These are phyloP conservation scores for Quercus phellos DNA, from an alignment of 331 rosid genomes.

Conservation along the genomic window DNA sequence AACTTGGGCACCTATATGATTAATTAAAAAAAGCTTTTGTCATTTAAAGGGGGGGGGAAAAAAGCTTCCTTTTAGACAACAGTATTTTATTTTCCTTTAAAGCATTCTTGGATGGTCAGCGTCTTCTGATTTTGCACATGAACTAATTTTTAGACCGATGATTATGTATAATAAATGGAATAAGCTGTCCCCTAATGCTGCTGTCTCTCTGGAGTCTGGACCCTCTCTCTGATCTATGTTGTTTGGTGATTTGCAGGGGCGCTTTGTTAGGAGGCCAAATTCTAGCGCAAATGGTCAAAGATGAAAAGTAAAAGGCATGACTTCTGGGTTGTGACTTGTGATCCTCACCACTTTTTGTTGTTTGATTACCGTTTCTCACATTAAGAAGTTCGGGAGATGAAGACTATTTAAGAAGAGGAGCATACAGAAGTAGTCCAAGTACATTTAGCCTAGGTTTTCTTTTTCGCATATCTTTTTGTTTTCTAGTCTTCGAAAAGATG, in stretches of 20 bases:
- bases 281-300: slow-evolving; percentile 40
- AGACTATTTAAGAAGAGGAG: slow-evolving; percentile 24
- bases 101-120: too few species aligned
- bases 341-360: slow-evolving; percentile 5
- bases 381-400: slow-evolving; percentile 9
- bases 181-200: background rate
- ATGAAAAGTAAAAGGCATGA: slow-evolving; percentile 18
- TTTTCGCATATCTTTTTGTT: background rate
- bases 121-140: too few species aligned
- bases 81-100: too few species aligned
- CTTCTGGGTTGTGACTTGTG: slow-evolving; percentile 6
- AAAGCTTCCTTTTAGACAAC: too few species aligned
- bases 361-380: background rate
- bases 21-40: too few species aligned
- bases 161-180: background rate
- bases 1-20: too few species aligned
- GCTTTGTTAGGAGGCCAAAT: slow-evolving; percentile 70
- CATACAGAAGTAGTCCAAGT: slow-evolving; percentile 9
- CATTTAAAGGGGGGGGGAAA: too few species aligned
- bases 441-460: slow-evolving; percentile 2
- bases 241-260: slow-evolving; percentile 59
- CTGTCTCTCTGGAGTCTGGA: background rate
- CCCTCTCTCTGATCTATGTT: slow-evolving; percentile 12
- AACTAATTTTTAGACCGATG: too few species aligned
- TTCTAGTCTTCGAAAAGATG: background rate